Percentiles rank a stretch among this genome's conserved stretches.
These are phyloP conservation scores for Parafenestella ontariensis DNA, from an alignment of 2,329 filamentous ascomycete species.

Conservation along the genomic window DNA sequence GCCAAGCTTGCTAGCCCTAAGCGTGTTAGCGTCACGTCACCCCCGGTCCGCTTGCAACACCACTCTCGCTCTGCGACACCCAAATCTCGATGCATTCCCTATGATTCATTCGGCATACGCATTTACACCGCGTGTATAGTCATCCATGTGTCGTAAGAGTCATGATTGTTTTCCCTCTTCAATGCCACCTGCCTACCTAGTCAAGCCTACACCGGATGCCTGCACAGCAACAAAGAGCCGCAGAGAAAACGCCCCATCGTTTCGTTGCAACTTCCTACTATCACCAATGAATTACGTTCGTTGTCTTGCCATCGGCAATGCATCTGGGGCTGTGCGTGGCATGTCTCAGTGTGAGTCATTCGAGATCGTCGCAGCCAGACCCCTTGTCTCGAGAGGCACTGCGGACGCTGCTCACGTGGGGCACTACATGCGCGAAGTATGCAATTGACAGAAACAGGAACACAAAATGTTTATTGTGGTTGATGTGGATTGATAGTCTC, in stretches of 20 bases:
- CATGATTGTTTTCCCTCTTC: background rate
- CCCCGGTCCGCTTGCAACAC: background rate
- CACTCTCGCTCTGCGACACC: background rate
- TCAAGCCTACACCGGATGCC: background rate
- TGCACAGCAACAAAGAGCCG: background rate
- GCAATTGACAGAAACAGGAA: background rate
- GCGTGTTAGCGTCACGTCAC: background rate
- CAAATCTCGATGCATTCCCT: background rate
- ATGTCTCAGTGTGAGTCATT: slow-evolving; percentile 22
- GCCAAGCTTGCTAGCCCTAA: slow-evolving; percentile 1
- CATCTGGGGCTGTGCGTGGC: background rate
- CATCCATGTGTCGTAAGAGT: too few species aligned
- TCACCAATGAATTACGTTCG: background rate
- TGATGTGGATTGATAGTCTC: background rate
- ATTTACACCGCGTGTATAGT: background rate
- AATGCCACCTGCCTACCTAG: background rate
- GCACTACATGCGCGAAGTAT: background rate
- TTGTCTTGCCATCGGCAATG: background rate
- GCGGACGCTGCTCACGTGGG: slow-evolving; percentile 1
- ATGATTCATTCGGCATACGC: background rate
- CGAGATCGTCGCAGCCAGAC: slow-evolving; percentile 11
- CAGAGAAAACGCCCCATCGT: background rate
- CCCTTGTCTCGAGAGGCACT: slow-evolving; percentile 3
- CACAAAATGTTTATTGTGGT: background rate
- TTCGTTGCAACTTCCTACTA: background rate